Base-by-base conservation (phyloP, 2,329 filamentous ascomycete genomes). In the Biscogniauxia sp. region DNA sequence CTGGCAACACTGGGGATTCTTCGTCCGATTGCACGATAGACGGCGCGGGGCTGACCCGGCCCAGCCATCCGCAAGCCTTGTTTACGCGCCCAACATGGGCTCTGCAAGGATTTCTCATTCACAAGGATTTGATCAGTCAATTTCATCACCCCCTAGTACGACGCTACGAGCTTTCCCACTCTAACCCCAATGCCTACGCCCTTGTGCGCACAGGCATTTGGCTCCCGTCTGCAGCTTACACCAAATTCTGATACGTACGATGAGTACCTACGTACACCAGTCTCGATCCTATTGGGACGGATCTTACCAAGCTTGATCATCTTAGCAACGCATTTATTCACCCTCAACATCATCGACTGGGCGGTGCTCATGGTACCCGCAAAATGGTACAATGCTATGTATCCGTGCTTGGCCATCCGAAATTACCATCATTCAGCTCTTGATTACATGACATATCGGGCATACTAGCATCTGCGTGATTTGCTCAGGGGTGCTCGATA, bases 41-140 rank as follows among this genome's bases (percentile, higher is more conserved):
- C 69, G 68, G 73, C 74, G 72, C 73, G 74, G 75, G 75, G 74
- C 74, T 74, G 71, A 70, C 67, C 67, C 72, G 69, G 68, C 74
- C 72, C 74, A 75, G 60, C 81, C 80, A 83, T 73, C 78, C 74
- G 75, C 73, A 77, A 77, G 75, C 75, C 75, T 76, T 74, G 71
- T 76, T 80, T 84, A 84, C 78, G 82, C 82, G 82, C 82, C 81
- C 71, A 64, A 71, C 70, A 67, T 65, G 68, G 70, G 67, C 66
- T 66, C 73, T 72, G 73, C 79, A 77, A 73, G 79, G 78, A 75
- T 78, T 64, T 64, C 56, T 51, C 59, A 58, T 62, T 59, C 41
- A 60, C 61, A 61, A 65, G 68, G 66, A 65, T 69, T 56, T 59
- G 51, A 55, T 68, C 62, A 57, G 58, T 63, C 65, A 63, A 52